Evolutionary conservation across 495 filamentous ascomycete species (phyloP).

Genomic region (Penicillium tannophilum): DNA sequence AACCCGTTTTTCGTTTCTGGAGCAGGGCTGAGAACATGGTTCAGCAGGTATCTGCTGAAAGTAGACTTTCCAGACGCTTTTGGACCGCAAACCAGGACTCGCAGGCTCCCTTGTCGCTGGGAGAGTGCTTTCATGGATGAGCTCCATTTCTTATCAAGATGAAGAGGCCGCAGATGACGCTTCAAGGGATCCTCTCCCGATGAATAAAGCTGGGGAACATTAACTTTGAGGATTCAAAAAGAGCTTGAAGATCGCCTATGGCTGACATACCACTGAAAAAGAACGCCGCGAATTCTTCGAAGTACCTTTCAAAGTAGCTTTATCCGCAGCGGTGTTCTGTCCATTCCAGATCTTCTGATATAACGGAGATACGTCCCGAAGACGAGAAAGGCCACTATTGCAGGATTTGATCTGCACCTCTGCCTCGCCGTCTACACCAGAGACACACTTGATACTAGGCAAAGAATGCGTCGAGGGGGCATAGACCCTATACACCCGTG

Average conservation of each 20-base stretch:
- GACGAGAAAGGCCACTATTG: conserved; percentile 53
- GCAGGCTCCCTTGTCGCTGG: conserved; percentile 39
- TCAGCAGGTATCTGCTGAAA: conserved; percentile 73
- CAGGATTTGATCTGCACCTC: conserved; percentile 57
- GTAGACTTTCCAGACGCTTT: conserved; percentile 89
- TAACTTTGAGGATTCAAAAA: conserved; percentile 5
- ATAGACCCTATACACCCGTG: conserved; percentile 61
- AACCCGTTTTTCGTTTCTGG: conserved; percentile 38
- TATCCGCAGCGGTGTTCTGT: conserved; percentile 40
- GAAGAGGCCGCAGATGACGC: conserved; percentile 59
- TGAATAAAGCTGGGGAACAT: conserved; percentile 41
- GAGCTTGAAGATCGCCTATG: neutral
- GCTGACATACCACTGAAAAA: conserved; percentile 46
- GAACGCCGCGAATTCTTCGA: conserved; percentile 31
- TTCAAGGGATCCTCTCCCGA: conserved; percentile 52
- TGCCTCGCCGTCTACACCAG: conserved; percentile 47
- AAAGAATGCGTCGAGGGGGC: conserved; percentile 77
- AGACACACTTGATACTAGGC: conserved; percentile 64
- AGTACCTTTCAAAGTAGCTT: conserved; percentile 35
- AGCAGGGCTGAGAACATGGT: conserved; percentile 65
- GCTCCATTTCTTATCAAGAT: conserved; percentile 67
- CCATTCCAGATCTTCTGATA: conserved; percentile 79
- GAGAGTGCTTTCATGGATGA: conserved; percentile 43
- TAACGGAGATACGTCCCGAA: conserved; percentile 65
- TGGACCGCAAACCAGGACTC: conserved; percentile 70